These are phyloP conservation scores for Colletotrichum brevisporum DNA, from an alignment of 2,329 filamentous ascomycete species.

Conservation along the genomic window DNA sequence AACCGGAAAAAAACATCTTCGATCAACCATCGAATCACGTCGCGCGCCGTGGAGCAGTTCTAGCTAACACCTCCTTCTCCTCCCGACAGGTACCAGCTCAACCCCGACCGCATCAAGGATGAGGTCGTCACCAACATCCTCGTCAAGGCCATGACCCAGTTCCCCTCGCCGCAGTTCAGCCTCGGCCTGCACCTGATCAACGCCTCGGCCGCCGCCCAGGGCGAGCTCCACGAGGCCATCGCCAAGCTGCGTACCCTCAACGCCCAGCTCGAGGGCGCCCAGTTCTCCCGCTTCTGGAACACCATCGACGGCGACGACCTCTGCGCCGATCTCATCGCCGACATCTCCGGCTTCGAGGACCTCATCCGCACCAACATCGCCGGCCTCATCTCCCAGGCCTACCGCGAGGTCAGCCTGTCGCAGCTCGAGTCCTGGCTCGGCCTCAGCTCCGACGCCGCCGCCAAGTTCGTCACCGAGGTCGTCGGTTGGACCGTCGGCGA, in stretches of 20 bases:
- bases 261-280: constrained; percentile 88
- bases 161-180: constrained; percentile 95
- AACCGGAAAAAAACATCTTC: constrained; percentile 42
- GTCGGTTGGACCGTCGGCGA: constrained; percentile 88
- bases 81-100: constrained; percentile 91
- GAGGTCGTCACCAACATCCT: constrained; percentile 99
- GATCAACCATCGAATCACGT: not conserved
- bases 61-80: constrained; percentile 34
- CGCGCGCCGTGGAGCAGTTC: constrained; percentile 60
- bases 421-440: constrained; percentile 84
- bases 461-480: constrained; percentile 86
- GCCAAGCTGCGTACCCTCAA: constrained; percentile 88
- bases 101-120: constrained; percentile 96
- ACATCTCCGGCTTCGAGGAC: constrained; percentile 96
- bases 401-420: constrained; percentile 78
- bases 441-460: constrained; percentile 75
- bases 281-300: constrained; percentile 94
- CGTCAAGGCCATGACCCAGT: constrained; percentile 97
- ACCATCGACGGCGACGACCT: constrained; percentile 94
- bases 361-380: constrained; percentile 92
- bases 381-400: constrained; percentile 85
- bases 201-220: constrained; percentile 76
- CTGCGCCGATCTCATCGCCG: constrained; percentile 94
- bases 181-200: constrained; percentile 95
- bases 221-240: constrained; percentile 90